phyloP scores from a whole-genome alignment of 192 early-diverging fungal species.

The Mortierella antarctica region DNA sequence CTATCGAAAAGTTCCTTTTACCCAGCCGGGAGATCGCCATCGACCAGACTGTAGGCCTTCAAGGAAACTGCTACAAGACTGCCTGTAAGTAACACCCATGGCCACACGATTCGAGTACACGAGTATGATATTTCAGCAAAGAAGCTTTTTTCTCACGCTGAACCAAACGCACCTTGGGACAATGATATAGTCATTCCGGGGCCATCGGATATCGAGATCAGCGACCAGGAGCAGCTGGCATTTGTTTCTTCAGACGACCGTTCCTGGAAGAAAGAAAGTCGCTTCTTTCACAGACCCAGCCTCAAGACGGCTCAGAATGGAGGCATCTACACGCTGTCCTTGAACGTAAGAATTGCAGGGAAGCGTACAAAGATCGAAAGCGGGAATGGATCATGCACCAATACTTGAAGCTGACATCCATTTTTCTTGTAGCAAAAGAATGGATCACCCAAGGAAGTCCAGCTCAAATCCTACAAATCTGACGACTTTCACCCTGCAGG shows the following conservation, averaged over 20 bases:
- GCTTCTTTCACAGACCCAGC: slow-evolving; percentile 48
- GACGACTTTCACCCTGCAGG: slow-evolving; percentile 54
- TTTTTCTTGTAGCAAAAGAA: slow-evolving; percentile 19
- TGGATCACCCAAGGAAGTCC: slow-evolving; percentile 20
- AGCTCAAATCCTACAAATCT: slow-evolving; percentile 3
- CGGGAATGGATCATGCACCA: no score
- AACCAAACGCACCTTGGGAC: no score
- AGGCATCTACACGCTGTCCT: slow-evolving; percentile 37
- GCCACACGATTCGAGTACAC: neutral
- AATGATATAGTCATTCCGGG: slow-evolving; percentile 31
- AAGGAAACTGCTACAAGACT: slow-evolving; percentile 44
- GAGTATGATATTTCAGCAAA: neutral
- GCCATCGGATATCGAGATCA: slow-evolving; percentile 44
- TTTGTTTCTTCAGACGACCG: slow-evolving; percentile 50
- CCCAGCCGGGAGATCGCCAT: slow-evolving; percentile 31
- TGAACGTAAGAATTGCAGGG: slow-evolving; percentile 6
- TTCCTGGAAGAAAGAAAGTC: slow-evolving; percentile 37
- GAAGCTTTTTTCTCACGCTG: neutral
- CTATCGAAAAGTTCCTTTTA: slow-evolving; percentile 22
- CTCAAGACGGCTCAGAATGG: slow-evolving; percentile 30
- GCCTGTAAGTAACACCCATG: slow-evolving; percentile 19
- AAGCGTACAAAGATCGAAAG: no score
- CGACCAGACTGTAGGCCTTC: slow-evolving; percentile 26
- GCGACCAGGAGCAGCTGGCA: slow-evolving; percentile 28
- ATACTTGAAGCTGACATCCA: neutral